These are phyloP conservation scores for Angomonas ambiguus DNA, from an alignment of 208 protist genomes.

Conservation along the genomic window DNA sequence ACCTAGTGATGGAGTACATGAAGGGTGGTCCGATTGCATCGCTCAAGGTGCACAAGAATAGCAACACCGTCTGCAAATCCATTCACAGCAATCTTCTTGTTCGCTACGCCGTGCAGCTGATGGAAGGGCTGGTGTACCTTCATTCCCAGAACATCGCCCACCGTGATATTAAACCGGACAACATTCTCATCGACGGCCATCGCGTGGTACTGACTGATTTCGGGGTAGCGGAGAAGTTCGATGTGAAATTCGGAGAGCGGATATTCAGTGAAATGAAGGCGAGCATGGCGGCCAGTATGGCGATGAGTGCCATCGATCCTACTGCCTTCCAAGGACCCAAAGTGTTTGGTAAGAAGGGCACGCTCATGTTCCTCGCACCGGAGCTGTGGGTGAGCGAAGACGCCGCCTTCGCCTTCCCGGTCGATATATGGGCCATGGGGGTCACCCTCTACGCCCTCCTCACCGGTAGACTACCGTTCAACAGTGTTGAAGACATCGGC, in stretches of 20 bases:
- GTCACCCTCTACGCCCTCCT: slow-evolving; percentile 4
- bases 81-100: slow-evolving; percentile 27
- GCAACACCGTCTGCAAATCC: slow-evolving; percentile 31
- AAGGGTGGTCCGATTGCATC: slow-evolving; percentile 51
- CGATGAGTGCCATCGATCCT: slow-evolving; percentile 20
- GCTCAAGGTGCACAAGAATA: slow-evolving; percentile 19
- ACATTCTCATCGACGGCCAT: slow-evolving; percentile 63
- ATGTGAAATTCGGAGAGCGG: slow-evolving; percentile 17
- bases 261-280: slow-evolving; percentile 28
- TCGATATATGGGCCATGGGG: slow-evolving; percentile 6
- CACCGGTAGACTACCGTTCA: slow-evolving; percentile 4
- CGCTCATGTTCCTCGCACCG: slow-evolving; percentile 71
- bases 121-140: slow-evolving; percentile 58
- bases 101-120: slow-evolving; percentile 40
- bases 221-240: slow-evolving; percentile 74
- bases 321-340: slow-evolving; percentile 12
- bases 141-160: slow-evolving; percentile 73
- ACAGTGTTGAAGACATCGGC: background rate
- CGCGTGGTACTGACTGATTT: slow-evolving; percentile 76
- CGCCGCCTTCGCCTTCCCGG: slow-evolving; percentile 25
- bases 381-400: slow-evolving; percentile 63
- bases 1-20: slow-evolving; percentile 94
- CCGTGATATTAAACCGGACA: slow-evolving; percentile 88
- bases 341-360: slow-evolving; percentile 53
- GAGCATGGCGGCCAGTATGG: slow-evolving; percentile 30